Conservation (phyloP, 306 rosid species). For the Morella rubra region DNA sequence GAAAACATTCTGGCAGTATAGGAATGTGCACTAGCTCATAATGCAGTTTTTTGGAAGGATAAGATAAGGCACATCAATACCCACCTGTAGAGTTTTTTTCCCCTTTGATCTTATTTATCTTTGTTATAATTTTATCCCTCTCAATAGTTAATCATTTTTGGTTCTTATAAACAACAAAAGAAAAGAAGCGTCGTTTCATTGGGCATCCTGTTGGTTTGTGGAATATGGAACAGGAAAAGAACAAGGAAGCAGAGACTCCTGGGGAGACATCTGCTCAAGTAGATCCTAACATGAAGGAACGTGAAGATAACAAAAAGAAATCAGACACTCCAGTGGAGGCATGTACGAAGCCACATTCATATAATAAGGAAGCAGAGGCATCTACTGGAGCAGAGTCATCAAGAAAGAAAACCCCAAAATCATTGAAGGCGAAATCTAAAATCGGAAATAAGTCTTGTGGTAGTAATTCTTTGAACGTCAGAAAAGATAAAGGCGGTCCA, state of each 20-base stretch:
- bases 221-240: neutral
- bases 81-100: neutral
- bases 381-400: constrained; percentile 35
- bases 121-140: neutral
- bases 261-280: neutral
- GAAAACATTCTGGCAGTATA: neutral
- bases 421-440: constrained; percentile 53
- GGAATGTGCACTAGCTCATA: neutral
- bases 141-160: neutral
- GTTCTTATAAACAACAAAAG: neutral
- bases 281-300: constrained; percentile 11
- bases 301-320: neutral
- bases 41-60: neutral
- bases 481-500: constrained; percentile 21
- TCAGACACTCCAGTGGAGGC: constrained; percentile 12
- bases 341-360: neutral
- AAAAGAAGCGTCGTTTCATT: neutral
- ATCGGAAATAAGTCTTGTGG: constrained; percentile 48
- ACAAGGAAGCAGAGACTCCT: constrained; percentile 6
- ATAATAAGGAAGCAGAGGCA: constrained; percentile 16
- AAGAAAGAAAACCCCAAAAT: constrained; percentile 38
- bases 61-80: neutral
- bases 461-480: constrained; percentile 26
- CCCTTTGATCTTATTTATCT: neutral
- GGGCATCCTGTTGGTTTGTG: constrained; percentile 4